These are phyloP conservation scores for Tricholoma terreum DNA, from an alignment of 768 basidiomycete genomes.

Conservation along the genomic window DNA sequence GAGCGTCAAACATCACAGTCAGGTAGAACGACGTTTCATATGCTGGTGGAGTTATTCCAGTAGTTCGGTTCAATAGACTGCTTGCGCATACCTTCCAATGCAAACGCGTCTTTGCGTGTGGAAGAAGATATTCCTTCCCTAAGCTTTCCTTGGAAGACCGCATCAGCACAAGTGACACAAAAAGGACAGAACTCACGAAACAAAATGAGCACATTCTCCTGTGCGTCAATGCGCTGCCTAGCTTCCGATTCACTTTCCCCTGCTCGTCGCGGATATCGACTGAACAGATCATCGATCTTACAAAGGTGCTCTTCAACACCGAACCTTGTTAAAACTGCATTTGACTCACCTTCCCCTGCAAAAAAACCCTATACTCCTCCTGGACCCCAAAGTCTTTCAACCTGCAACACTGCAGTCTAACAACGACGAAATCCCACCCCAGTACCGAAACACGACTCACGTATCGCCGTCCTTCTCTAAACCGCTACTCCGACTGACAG, in stretches of 20 bases:
- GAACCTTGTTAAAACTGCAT: neutral
- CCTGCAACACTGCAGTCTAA: conserved; percentile 38
- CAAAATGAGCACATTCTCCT: conserved; percentile 70
- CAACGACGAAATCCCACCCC: conserved; percentile 8
- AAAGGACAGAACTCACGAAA: conserved; percentile 50
- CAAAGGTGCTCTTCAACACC: neutral
- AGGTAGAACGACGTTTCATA: conserved; percentile 74
- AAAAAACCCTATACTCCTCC: conserved; percentile 63
- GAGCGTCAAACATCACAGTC: conserved; percentile 58
- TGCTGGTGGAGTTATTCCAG: conserved; percentile 35
- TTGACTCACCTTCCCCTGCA: conserved; percentile 59
- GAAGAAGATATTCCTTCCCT: conserved; percentile 71
- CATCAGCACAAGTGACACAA: neutral
- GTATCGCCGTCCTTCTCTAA: conserved; percentile 71
- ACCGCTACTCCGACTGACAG: conserved; percentile 75
- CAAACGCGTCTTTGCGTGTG: conserved; percentile 55
- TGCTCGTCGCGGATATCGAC: conserved; percentile 28
- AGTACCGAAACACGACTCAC: conserved; percentile 41
- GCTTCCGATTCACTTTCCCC: conserved; percentile 31
- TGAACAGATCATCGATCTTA: conserved; percentile 51
- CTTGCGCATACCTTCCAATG: conserved; percentile 58
- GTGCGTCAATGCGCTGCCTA: conserved; percentile 47
- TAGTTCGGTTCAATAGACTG: neutral
- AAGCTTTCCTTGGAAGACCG: conserved; percentile 54
- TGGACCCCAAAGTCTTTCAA: conserved; percentile 58